A percentile compares a stretch with the other conserved stretches of the same genome.
These are phyloP conservation scores for Colletotrichum lini DNA, from an alignment of 2,329 filamentous ascomycete genomes.

Conservation along the genomic window DNA sequence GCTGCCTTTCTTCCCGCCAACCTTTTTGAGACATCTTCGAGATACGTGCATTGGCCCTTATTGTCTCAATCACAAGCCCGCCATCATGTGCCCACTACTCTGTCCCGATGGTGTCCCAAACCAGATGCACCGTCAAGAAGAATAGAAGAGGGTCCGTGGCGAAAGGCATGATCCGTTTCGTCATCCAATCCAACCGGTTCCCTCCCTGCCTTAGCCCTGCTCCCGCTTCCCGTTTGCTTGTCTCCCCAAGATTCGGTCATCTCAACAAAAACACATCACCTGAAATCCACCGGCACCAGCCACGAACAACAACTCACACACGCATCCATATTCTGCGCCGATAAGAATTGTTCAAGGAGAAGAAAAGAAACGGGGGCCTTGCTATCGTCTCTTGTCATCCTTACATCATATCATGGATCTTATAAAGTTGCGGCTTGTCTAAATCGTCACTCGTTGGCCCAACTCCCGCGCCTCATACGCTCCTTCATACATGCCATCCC, in stretches of 20 bases:
- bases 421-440: background rate
- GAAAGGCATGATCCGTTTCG: background rate
- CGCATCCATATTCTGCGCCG: background rate
- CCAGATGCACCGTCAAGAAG: background rate
- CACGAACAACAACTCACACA: background rate
- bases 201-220: constrained; percentile 6
- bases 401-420: background rate
- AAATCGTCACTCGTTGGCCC: background rate
- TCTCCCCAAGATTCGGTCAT: background rate
- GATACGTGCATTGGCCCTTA: background rate
- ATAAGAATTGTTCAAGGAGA: background rate
- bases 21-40: background rate
- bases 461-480: background rate
- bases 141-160: background rate
- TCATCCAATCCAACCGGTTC: constrained; percentile 9
- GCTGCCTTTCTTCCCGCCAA: background rate
- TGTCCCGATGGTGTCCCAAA: background rate
- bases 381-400: background rate
- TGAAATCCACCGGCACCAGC: background rate
- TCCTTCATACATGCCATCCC: background rate
- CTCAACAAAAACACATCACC: constrained; percentile 19
- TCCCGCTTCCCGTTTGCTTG: background rate
- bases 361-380: background rate
- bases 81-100: background rate
- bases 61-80: background rate